A percentile compares a stretch with the other conserved stretches of the same genome.
These are phyloP conservation scores for Fagopyrum homotropicum DNA, from an alignment of 148 eudicot genomes.

Conservation along the genomic window DNA sequence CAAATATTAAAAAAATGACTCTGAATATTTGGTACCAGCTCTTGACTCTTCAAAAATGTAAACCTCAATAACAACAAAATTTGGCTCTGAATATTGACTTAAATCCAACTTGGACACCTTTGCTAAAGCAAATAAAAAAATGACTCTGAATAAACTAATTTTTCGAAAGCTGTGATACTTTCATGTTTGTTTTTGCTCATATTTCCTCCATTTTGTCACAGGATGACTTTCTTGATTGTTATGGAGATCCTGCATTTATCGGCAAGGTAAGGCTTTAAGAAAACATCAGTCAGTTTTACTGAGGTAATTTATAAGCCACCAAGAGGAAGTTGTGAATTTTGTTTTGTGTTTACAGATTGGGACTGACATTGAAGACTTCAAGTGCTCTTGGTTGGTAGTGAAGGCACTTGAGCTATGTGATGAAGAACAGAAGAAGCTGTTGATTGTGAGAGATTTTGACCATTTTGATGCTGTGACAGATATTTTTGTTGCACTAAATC, in stretches of 20 bases:
- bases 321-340: background rate
- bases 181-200: background rate
- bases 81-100: too few species aligned
- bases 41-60: too few species aligned
- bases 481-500: background rate
- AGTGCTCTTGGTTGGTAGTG: conserved; percentile 89
- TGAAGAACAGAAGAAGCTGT: conserved; percentile 59
- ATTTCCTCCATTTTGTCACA: conserved; percentile 10
- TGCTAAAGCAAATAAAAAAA: too few species aligned
- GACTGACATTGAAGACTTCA: conserved; percentile 78
- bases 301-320: background rate
- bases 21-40: too few species aligned
- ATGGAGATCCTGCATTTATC: conserved; percentile 55
- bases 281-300: background rate
- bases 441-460: conserved; percentile 34
- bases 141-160: too few species aligned
- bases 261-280: conserved; percentile 51
- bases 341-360: conserved; percentile 47
- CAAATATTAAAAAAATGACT: too few species aligned
- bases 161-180: background rate
- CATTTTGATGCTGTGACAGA: background rate
- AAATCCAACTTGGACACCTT: too few species aligned
- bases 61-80: too few species aligned
- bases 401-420: conserved; percentile 74
- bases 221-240: conserved; percentile 86